phyloP scores from a whole-genome alignment of 768 basidiomycete species.

The Auriscalpium microsporum region DNA sequence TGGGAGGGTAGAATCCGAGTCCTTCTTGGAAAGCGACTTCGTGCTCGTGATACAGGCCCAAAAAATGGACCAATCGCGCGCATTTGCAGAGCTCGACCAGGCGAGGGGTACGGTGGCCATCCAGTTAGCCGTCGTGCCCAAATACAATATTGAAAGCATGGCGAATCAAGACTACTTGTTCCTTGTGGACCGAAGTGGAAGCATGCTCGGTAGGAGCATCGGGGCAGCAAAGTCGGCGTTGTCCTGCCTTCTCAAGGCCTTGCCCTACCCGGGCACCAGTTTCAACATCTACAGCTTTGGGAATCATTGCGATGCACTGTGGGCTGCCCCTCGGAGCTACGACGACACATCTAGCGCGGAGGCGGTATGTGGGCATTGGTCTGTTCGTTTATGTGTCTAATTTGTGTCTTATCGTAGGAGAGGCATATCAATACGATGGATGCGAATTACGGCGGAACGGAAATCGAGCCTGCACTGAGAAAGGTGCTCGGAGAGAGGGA shows the following conservation, averaged over 20 bases:
- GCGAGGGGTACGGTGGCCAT: slow-evolving; percentile 34
- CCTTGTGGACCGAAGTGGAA: slow-evolving; percentile 49
- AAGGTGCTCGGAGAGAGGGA: slow-evolving; percentile 29
- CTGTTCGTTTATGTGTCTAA: background rate
- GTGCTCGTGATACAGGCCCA: slow-evolving; percentile 40
- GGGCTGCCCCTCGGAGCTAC: slow-evolving; percentile 28
- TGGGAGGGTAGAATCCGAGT: slow-evolving; percentile 30
- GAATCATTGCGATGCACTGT: slow-evolving; percentile 20
- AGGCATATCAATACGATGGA: slow-evolving; percentile 31
- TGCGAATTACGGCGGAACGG: slow-evolving; percentile 43
- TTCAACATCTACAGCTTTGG: slow-evolving; percentile 62
- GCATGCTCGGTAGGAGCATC: slow-evolving; percentile 38
- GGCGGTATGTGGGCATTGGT: slow-evolving; percentile 27
- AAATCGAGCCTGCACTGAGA: slow-evolving; percentile 35
- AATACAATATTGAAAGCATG: slow-evolving; percentile 35
- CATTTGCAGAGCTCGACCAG: slow-evolving; percentile 39
- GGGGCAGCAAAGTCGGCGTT: slow-evolving; percentile 41
- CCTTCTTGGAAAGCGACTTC: slow-evolving; percentile 41
- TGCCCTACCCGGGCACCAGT: slow-evolving; percentile 32
- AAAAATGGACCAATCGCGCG: slow-evolving; percentile 44
- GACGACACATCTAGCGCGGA: slow-evolving; percentile 20
- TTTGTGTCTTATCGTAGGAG: slow-evolving; percentile 22
- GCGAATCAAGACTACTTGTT: slow-evolving; percentile 50
- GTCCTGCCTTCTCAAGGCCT: slow-evolving; percentile 36
- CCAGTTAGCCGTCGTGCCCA: slow-evolving; percentile 49